Evolutionary conservation across 768 basidiomycete genomes (phyloP), one percentile per base, ranked within the genome.

Genomic region (Hypholoma sublateritium): DNA sequence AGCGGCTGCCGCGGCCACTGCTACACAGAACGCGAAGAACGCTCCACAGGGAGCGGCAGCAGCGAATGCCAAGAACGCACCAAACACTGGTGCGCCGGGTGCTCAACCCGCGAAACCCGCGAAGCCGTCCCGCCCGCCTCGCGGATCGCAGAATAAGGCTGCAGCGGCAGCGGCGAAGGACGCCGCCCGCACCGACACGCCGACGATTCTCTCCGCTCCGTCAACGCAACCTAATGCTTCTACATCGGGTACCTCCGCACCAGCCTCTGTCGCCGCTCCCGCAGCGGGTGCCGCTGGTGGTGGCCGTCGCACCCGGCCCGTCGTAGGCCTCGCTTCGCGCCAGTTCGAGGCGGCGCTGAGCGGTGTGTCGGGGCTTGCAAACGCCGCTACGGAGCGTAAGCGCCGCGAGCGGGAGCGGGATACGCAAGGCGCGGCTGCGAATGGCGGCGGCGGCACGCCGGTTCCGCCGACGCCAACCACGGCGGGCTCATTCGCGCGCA

Each of bases 341-440:
- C 86, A 89, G 13, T 86, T 91, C 51, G 88, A 89, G 62, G 88
- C 84, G 6, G 89, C 89, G 7, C 69, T 91, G 25, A 89, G 70
- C 55, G 84, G 86, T 0, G 83, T 84, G 0, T 85, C 84, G 5
- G 82, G 84, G 4, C 69, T 77, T n/a, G 70, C 71, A 22, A 61
- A 56, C 34, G 63, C 65, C 12, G 69, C 65, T 42, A 68, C 60
- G 35, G 71, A 62, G 62, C 68, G 67, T 52, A 63, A 60, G 62
- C 65, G 58, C 51, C 49, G 65, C 59, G 65, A 68, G 58, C 69
- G 62, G 52, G 69, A 68, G 56, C 62, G 60, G 58, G 68, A 71
- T 54, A 58, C 60, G 25, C 58, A 66, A 45, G 64, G 65, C 34
- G 42, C 57, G 13, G 57, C 46, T 19, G 25, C 53, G 24, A 49